phyloP scores from a whole-genome alignment of 139 green algal species.

The Chlorella sp. region DNA sequence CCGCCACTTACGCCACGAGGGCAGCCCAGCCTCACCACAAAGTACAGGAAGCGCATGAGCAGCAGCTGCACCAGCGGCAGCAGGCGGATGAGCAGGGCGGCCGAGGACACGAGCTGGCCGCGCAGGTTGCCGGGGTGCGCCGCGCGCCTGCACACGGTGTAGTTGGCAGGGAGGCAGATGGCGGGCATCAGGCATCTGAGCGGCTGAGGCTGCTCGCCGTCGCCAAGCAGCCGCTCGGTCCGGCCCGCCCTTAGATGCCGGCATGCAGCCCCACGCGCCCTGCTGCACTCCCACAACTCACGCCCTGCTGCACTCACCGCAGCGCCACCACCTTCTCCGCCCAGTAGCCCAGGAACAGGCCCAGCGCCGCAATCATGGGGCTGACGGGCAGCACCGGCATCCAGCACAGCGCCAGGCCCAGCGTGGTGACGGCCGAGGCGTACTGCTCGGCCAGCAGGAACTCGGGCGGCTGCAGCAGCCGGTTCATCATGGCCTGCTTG shows the following conservation, averaged over 20 bases:
- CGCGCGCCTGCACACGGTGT: not conserved
- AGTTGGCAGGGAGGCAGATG: too few relatives aligned
- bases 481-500: constrained; percentile 53
- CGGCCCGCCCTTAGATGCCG: too few relatives aligned
- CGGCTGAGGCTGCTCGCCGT: too few relatives aligned
- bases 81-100: constrained; percentile 46
- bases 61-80: constrained; percentile 62
- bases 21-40: constrained; percentile 8
- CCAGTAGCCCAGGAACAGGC: constrained; percentile 50
- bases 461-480: constrained; percentile 43
- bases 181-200: too few relatives aligned
- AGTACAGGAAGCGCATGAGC: constrained; percentile 60
- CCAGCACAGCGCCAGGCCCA: constrained; percentile 59
- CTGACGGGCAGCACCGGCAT: constrained; percentile 61
- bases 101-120: constrained; percentile 38
- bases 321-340: constrained; percentile 38
- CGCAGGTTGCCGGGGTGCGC: constrained; percentile 46
- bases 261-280: too few relatives aligned
- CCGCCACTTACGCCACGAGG: not conserved
- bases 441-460: constrained; percentile 63
- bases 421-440: constrained; percentile 47
- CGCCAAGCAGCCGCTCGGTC: too few relatives aligned
- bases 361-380: constrained; percentile 43
- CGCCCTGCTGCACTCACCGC: not conserved
- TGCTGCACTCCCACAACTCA: too few relatives aligned